Evolutionary conservation across 495 filamentous ascomycete species (phyloP).

Genomic region (Neurospora sp.): DNA sequence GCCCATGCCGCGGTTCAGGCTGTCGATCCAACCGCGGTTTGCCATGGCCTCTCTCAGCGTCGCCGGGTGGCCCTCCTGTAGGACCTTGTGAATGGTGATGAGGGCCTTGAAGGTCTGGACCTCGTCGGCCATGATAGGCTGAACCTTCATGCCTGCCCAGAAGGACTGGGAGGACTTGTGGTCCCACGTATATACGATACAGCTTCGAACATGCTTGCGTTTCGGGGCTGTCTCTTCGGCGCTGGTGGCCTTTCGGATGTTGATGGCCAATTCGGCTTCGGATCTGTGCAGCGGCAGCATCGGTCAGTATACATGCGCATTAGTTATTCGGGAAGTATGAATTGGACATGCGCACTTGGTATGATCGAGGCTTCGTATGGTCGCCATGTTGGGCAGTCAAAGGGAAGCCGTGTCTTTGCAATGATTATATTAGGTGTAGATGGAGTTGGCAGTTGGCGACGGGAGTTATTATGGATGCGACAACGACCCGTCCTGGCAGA

Average conservation of each 20-base stretch:
- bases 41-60: slow-evolving; percentile 81
- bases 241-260: slow-evolving; percentile 94
- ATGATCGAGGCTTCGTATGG: slow-evolving; percentile 37
- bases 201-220: slow-evolving; percentile 96
- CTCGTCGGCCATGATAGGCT: slow-evolving; percentile 92
- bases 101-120: slow-evolving; percentile 89
- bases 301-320: slow-evolving; percentile 9
- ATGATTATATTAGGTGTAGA: neutral
- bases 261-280: slow-evolving; percentile 85
- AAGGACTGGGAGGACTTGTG: slow-evolving; percentile 94
- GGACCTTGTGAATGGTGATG: slow-evolving; percentile 88
- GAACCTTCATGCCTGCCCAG: slow-evolving; percentile 99
- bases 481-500: neutral
- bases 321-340: neutral
- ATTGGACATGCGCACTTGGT: slow-evolving; percentile 26
- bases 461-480: neutral
- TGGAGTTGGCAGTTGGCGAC: neutral
- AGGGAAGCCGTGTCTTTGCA: neutral
- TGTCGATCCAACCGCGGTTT: slow-evolving; percentile 85
- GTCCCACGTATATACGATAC: slow-evolving; percentile 99
- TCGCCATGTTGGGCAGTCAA: slow-evolving; percentile 29
- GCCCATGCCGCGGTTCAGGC: slow-evolving; percentile 70
- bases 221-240: slow-evolving; percentile 94
- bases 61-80: slow-evolving; percentile 90
- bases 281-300: slow-evolving; percentile 44